Evolutionary conservation across 208 protist species (phyloP), one percentile per base, ranked within the genome.

Genomic region (Trypanosoma rangeli): DNA sequence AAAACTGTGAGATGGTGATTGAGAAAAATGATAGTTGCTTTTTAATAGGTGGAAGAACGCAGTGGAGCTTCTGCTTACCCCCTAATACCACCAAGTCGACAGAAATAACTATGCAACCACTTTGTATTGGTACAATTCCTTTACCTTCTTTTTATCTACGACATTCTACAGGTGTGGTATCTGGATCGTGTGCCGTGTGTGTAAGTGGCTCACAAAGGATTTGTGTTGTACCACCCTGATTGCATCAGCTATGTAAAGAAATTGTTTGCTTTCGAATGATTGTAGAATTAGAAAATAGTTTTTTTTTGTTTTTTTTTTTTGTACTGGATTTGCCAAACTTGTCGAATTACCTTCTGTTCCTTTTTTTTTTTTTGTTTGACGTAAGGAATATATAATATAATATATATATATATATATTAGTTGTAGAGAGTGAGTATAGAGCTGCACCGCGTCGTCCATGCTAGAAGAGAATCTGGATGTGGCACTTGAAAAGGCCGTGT

Each of bases 1-100:
- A 86, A 58, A 57, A 61, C n/a, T 81, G 79, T 28, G 74, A 85
- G 24, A 70, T 92, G 13, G 33, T 55, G 1, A 28, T 89, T n/a
- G 75, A 84, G 49, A 67, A 61, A 37, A 42, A 58, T 44, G 29
- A 64, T 15, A 57, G 73, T 28, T 62, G 64, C 65, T 82, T 84
- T 76, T 52, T 73, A 29, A 37, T 86, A 46, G 39, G 62, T 64
- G 37, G 82, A 20, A 60, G 76, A 67, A 58, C 73, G 59, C 59
- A 79, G 66, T 74, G 78, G 76, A 73, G 57, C 42, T 74, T 84
- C 49, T 66, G 26, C 20, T 5, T 84, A n/a, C 62, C 70, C 20
- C 70, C 79, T 18, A 52, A 70, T 61, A 35, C 69, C 22, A 31
- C 58, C 28, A 70, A 75, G 39, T 46, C 52, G 12, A 84, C 74